phyloP scores from a whole-genome alignment of 345 rosid species.

The Eucalyptus cloeziana region DNA sequence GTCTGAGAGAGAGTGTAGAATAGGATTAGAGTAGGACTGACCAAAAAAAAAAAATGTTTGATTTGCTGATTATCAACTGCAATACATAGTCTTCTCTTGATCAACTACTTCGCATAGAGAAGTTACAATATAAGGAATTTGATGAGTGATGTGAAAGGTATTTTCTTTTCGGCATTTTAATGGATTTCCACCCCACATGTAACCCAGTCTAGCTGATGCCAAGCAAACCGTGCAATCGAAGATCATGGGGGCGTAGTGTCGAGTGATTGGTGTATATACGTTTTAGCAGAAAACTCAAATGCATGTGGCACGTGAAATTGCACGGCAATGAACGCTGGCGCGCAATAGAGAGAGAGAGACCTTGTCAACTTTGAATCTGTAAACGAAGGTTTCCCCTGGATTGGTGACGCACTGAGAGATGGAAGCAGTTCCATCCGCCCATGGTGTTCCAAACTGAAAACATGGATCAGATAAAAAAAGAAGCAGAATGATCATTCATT shows the following conservation, averaged over 20 bases:
- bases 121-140: too few species aligned
- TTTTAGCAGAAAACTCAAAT: background rate
- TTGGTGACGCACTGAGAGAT: slow-evolving; percentile 64
- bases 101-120: background rate
- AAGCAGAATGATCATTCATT: background rate
- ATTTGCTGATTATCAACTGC: background rate
- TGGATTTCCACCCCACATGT: background rate
- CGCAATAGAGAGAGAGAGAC: background rate
- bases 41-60: background rate
- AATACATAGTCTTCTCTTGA: background rate
- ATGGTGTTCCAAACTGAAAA: slow-evolving; percentile 58
- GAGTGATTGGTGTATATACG: background rate
- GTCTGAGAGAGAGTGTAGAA: too few species aligned
- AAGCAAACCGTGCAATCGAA: background rate
- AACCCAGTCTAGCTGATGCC: background rate
- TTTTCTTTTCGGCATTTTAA: background rate
- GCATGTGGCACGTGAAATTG: background rate
- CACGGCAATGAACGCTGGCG: background rate
- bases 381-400: slow-evolving; percentile 76
- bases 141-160: background rate
- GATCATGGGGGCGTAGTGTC: background rate
- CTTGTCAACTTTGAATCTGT: slow-evolving; percentile 63
- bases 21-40: too few species aligned
- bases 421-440: slow-evolving; percentile 88
- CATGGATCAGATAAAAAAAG: background rate